Percentiles rank a stretch among this genome's conserved stretches.
Evolutionary conservation across 2,329 filamentous ascomycete species (phyloP).

Genomic region (Ploettnerulaceae sp.): DNA sequence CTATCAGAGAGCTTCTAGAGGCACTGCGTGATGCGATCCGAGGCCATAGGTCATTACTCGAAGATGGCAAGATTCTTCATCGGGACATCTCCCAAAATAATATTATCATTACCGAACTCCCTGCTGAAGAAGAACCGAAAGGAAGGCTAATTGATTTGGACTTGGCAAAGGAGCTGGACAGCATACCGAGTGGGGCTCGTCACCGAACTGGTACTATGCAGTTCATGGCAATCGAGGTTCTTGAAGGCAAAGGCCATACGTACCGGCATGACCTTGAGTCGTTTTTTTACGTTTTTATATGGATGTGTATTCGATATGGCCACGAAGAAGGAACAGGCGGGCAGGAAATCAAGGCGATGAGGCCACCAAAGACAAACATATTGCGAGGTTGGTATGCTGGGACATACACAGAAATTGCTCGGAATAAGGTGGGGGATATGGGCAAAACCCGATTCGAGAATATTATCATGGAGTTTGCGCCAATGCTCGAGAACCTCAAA

Average conservation of each 20-base stretch:
- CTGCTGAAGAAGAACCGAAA: slow-evolving; percentile 13
- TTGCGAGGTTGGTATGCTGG: slow-evolving; percentile 28
- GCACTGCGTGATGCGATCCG: slow-evolving; percentile 26
- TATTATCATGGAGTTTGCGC: slow-evolving; percentile 17
- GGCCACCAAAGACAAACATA: slow-evolving; percentile 11
- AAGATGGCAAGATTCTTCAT: slow-evolving; percentile 35
- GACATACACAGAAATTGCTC: slow-evolving; percentile 25
- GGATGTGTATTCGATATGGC: too few species aligned
- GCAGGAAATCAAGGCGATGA: background rate
- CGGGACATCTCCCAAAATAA: slow-evolving; percentile 37
- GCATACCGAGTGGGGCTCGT: slow-evolving; percentile 16
- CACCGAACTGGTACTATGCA: slow-evolving; percentile 18
- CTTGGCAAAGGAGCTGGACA: slow-evolving; percentile 19
- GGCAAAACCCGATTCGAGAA: slow-evolving; percentile 19
- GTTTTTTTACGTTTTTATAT: slow-evolving; percentile 34
- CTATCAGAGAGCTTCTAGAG: slow-evolving; percentile 34
- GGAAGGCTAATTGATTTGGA: slow-evolving; percentile 21
- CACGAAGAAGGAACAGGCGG: slow-evolving; percentile 4
- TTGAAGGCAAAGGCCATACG: slow-evolving; percentile 14
- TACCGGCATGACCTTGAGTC: slow-evolving; percentile 35
- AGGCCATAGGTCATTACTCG: slow-evolving; percentile 36
- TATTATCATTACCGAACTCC: slow-evolving; percentile 34
- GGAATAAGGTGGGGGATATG: slow-evolving; percentile 15
- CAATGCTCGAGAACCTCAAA: slow-evolving; percentile 19
- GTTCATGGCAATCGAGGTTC: slow-evolving; percentile 19